phyloP scores from a whole-genome alignment of 2,329 filamentous ascomycete genomes.

The Penicillium polonicum region DNA sequence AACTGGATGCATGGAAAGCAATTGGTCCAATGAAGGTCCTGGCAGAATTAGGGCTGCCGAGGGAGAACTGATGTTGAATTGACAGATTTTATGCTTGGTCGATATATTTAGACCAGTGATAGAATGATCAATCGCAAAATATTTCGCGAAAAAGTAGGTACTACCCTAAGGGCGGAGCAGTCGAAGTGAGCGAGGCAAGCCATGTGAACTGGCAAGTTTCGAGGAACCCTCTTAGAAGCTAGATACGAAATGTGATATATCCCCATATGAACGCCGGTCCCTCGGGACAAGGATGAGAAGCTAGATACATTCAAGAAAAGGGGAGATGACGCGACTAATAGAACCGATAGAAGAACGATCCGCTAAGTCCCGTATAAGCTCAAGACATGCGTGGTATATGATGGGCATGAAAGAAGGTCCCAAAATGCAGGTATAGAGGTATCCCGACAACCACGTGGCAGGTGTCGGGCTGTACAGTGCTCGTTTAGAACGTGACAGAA shows the following conservation, averaged over 20 bases:
- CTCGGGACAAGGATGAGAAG: constrained; percentile 8
- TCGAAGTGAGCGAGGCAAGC: neutral
- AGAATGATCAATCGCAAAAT: neutral
- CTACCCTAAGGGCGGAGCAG: neutral
- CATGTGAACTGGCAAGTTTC: neutral
- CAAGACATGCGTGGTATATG: constrained; percentile 15
- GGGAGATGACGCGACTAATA: neutral
- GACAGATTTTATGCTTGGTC: neutral
- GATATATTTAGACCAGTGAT: neutral
- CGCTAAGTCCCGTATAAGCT: neutral
- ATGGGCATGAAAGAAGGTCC: constrained; percentile 7
- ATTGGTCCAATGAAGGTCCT: neutral
- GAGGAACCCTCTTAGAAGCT: neutral
- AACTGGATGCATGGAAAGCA: neutral
- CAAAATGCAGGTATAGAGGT: constrained; percentile 17
- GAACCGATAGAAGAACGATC: neutral
- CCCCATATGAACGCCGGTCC: constrained; percentile 11
- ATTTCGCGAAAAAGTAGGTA: neutral
- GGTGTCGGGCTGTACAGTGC: constrained; percentile 22
- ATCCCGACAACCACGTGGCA: neutral
- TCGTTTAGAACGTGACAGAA: constrained; percentile 7
- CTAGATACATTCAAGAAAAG: constrained; percentile 7
- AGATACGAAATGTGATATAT: constrained; percentile 10
- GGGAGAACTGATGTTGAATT: neutral
- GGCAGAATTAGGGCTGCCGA: neutral